Conservation (phyloP, 768 basidiomycete species). For the Podaxis pistillaris region DNA sequence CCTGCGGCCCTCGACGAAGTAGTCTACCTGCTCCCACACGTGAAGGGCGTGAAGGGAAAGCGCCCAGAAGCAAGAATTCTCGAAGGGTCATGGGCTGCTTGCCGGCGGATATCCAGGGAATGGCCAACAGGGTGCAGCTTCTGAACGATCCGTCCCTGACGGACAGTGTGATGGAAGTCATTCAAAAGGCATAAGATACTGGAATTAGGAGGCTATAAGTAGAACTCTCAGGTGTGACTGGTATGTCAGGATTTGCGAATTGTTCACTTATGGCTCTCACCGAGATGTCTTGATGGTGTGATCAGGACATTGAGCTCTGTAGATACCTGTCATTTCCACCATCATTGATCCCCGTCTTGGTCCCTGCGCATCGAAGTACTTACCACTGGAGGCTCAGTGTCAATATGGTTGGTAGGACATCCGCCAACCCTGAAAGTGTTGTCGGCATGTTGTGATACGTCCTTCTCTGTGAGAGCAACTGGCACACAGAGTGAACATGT, state of each 20-base stretch:
- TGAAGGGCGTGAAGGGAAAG: neutral
- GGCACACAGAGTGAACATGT: neutral
- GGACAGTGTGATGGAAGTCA: neutral
- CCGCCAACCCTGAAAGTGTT: neutral
- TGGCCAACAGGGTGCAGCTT: neutral
- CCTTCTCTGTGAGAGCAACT: neutral
- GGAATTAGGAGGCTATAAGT: neutral
- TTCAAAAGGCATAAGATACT: neutral
- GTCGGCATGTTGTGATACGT: neutral
- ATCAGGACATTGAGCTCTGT: neutral
- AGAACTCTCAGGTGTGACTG: neutral
- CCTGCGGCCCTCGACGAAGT: neutral
- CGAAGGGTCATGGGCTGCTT: conserved; percentile 3
- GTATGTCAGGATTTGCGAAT: neutral
- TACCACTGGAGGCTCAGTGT: neutral
- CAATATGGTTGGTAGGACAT: neutral
- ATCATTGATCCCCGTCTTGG: neutral
- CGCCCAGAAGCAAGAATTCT: neutral
- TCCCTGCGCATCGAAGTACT: neutral
- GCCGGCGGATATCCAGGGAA: conserved; percentile 12
- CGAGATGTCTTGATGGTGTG: neutral
- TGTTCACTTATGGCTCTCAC: neutral
- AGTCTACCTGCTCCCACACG: neutral
- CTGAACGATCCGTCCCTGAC: conserved; percentile 8
- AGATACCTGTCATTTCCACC: neutral